Base-by-base conservation (phyloP, 306 rosid genomes). In the Pterocarpus macrocarpus region DNA sequence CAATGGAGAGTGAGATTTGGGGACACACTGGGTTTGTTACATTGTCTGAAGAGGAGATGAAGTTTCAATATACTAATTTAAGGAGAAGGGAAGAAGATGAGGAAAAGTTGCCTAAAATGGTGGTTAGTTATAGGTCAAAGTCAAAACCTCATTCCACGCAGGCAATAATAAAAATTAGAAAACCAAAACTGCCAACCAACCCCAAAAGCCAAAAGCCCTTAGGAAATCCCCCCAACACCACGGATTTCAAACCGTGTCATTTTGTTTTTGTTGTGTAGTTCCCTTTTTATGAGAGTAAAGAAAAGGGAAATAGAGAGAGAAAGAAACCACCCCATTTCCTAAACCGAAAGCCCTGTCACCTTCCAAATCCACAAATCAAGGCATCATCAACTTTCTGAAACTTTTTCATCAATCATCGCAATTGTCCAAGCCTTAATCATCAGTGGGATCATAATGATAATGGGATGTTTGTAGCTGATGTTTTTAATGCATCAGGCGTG, bases 111-210 rank as follows among this genome's bases (percentile, higher is more conserved):
- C 91, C 98, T 80, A 80, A 85, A 91, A 85, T 85, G 88, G 89
- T 80, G 95, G 92, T 88, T 90, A 17, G 97, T 87, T 91, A 64
- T 7, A 61, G 87, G 94, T 91, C 94, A 87, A 90, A 86, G 97
- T 92, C 95, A 91, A 92, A 84, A 90, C 84, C 93, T 83, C 53
- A 47, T 12, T 12, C 61, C 84, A 90, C 85, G 89, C 73, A 41
- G 6, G 67, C 85, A 81, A 87, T 10, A 43, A 5, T 89, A 88
- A 79, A 86, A 79, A 81, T 89, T 90, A 80, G 89, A 76, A 88
- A 88, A 63, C 83, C 65, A 82, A 81, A 87, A 81, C 90, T 52
- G 87, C 80, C 79, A 79, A 83, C 80, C 90, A 66, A 85, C 84
- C 86, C 83, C 84, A 88, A 88, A 71, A 62, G 71, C 86, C 82